phyloP scores from a whole-genome alignment of 495 filamentous ascomycete genomes.

The Bacidia gigantensis region DNA sequence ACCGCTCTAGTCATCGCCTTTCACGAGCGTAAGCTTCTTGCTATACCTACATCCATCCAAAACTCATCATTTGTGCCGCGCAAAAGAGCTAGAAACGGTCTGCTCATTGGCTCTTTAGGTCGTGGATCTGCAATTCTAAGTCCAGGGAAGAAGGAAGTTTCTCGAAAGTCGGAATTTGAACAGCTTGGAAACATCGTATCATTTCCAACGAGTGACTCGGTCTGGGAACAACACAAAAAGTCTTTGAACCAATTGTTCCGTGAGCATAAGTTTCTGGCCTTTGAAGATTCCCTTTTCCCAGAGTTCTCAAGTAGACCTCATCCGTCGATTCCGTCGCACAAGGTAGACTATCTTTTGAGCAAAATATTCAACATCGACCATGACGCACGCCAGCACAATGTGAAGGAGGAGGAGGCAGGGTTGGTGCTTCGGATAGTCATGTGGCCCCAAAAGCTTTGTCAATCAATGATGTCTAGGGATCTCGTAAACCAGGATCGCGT shows the following conservation, averaged over 20 bases:
- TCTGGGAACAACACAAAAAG: not conserved
- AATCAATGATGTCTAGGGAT: constrained; percentile 50
- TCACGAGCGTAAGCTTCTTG: constrained; percentile 32
- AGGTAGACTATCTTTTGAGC: constrained; percentile 37
- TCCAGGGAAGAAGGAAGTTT: not conserved
- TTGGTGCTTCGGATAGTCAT: constrained; percentile 23
- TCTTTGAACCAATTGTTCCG: not conserved
- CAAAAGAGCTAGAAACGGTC: constrained; percentile 50
- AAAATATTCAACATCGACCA: constrained; percentile 37
- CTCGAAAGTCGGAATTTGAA: not conserved
- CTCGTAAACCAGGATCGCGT: constrained; percentile 48
- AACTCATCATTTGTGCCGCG: constrained; percentile 18
- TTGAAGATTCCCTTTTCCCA: not conserved
- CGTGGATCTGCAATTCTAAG: constrained; percentile 26
- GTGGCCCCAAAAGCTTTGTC: constrained; percentile 36
- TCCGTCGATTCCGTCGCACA: constrained; percentile 20
- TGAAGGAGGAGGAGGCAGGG: not conserved
- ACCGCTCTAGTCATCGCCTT: constrained; percentile 38
- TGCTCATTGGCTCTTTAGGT: constrained; percentile 59
- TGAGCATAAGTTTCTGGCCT: not conserved
- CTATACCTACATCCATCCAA: constrained; percentile 31
- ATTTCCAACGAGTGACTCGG: not conserved
- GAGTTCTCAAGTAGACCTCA: not conserved
- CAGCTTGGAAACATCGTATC: not conserved
- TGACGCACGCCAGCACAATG: constrained; percentile 6